A percentile compares a stretch with the other conserved stretches of the same genome.
Conservation (phyloP, 257 asterid species). For the Ballota nigra region DNA sequence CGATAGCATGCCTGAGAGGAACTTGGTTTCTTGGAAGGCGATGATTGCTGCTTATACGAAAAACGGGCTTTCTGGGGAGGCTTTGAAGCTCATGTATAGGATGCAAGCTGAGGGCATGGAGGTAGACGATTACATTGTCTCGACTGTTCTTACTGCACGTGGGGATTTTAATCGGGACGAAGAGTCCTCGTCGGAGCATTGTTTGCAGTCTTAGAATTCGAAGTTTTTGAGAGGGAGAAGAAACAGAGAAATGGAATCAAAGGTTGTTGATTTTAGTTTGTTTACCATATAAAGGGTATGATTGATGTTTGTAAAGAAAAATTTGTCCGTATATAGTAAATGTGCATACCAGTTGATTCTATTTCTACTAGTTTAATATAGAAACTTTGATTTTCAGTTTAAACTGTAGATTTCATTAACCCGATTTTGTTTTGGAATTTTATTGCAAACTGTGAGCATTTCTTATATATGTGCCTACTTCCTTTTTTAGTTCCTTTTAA, state of each 20-base stretch:
- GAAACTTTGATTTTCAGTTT: too few species aligned
- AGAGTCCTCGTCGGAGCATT: slow-evolving; percentile 29
- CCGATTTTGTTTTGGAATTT: too few species aligned
- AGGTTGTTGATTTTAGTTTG: neutral
- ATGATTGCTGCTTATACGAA: slow-evolving; percentile 76
- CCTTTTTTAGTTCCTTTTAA: too few species aligned
- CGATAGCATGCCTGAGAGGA: slow-evolving; percentile 75
- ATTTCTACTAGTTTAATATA: neutral
- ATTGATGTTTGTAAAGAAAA: neutral
- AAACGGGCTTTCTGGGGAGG: slow-evolving; percentile 74
- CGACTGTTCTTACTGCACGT: slow-evolving; percentile 72
- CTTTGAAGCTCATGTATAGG: slow-evolving; percentile 69
- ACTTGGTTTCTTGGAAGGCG: slow-evolving; percentile 73
- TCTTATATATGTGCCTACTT: too few species aligned
- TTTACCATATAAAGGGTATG: neutral
- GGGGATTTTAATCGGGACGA: slow-evolving; percentile 54
- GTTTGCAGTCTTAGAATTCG: slow-evolving; percentile 29
- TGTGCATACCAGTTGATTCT: slow-evolving; percentile 14
- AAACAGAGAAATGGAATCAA: neutral
- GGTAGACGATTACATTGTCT: slow-evolving; percentile 58
- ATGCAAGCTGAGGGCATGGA: slow-evolving; percentile 78
- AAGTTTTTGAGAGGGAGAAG: neutral
- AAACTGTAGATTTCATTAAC: too few species aligned
- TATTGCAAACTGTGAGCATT: too few species aligned
- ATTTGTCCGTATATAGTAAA: slow-evolving; percentile 1